Conservation (phyloP, 2,329 filamentous ascomycete species). For the Ophiobolus disseminans region DNA sequence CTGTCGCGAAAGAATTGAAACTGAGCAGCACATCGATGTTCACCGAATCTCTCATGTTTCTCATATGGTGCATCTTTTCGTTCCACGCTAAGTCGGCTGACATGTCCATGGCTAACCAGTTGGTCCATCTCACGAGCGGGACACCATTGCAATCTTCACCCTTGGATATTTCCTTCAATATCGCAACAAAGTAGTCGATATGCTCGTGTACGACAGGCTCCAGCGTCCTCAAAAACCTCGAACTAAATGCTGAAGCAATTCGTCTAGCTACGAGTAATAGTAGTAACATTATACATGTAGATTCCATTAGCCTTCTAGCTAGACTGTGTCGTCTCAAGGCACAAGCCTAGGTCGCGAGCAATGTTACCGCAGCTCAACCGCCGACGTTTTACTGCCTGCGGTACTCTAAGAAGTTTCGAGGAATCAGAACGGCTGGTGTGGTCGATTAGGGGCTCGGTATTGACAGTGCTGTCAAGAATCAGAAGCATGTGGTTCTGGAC, state of each 20-base stretch:
- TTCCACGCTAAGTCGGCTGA: constrained; percentile 11
- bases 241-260: constrained; percentile 13
- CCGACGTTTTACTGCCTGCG: too few species aligned
- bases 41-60: constrained; percentile 8
- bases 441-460: too few species aligned
- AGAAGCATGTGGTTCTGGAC: too few species aligned
- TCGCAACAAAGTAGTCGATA: constrained; percentile 9
- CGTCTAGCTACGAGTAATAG: constrained; percentile 9
- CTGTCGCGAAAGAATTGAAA: constrained; percentile 10
- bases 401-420: too few species aligned
- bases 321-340: too few species aligned
- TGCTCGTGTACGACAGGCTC: constrained; percentile 11
- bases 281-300: too few species aligned
- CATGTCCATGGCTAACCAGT: constrained; percentile 13
- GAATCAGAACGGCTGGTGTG: too few species aligned
- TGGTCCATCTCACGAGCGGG: constrained; percentile 5
- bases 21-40: constrained; percentile 8
- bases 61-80: constrained; percentile 12
- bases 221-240: constrained; percentile 2
- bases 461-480: too few species aligned
- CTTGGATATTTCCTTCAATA: constrained; percentile 6
- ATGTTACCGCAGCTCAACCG: too few species aligned
- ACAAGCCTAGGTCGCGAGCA: too few species aligned
- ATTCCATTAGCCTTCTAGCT: too few species aligned
- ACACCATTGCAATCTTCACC: background rate